These are phyloP conservation scores for Fraxinus velutina DNA, from an alignment of 305 asterid genomes.

Conservation along the genomic window DNA sequence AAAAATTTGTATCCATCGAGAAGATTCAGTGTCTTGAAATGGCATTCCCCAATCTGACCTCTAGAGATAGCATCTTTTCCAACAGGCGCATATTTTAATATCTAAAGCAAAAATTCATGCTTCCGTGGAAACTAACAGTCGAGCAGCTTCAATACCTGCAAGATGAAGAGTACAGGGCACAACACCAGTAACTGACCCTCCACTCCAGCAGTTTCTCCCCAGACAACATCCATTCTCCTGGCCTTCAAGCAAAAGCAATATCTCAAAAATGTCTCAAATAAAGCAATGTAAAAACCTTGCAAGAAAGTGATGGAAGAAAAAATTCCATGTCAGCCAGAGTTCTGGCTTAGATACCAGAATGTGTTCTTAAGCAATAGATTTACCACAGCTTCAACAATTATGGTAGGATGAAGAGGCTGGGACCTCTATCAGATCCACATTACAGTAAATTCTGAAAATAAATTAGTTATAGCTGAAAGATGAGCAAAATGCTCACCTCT, in stretches of 20 bases:
- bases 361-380: neutral
- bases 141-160: slow-evolving; percentile 57
- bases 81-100: neutral
- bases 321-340: neutral
- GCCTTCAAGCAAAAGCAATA: slow-evolving; percentile 21
- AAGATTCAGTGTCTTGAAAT: neutral
- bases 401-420: slow-evolving; percentile 5
- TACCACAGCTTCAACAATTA: neutral
- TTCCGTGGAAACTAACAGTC: neutral
- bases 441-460: neutral
- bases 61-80: neutral
- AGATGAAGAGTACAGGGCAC: slow-evolving; percentile 67
- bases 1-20: neutral
- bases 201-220: slow-evolving; percentile 99
- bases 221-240: slow-evolving; percentile 96
- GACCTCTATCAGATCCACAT: neutral
- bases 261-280: slow-evolving; percentile 9
- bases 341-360: neutral
- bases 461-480: slow-evolving; percentile 2
- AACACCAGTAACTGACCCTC: slow-evolving; percentile 83
- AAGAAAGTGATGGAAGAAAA: neutral
- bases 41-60: neutral
- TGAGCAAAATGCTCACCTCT: neutral
- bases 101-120: neutral
- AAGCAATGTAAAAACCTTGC: neutral